Conservation (phyloP, 306 rosid genomes). For the Acmispon strigosus region DNA sequence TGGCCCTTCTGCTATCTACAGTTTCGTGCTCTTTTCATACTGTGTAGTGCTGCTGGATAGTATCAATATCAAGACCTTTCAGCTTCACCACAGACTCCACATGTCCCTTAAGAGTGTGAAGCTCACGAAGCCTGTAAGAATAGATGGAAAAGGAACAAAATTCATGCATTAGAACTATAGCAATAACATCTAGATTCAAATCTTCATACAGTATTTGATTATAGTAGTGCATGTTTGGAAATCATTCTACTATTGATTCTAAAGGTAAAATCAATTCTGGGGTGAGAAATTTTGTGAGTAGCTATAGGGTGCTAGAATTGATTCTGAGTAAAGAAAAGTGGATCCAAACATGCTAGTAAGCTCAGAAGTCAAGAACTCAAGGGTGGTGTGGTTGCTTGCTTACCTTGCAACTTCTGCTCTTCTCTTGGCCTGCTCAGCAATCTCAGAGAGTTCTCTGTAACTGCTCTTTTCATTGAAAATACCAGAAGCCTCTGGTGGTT, state of each 20-base stretch:
- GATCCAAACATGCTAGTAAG: not conserved
- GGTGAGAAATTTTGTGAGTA: too few relatives aligned
- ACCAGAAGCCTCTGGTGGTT: conserved; percentile 59
- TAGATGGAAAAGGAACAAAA: not conserved
- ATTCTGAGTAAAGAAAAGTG: too few relatives aligned
- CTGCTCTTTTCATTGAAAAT: conserved; percentile 77
- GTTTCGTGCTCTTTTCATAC: conserved; percentile 42
- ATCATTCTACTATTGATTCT: too few relatives aligned
- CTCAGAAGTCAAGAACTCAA: not conserved
- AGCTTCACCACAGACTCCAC: conserved; percentile 98
- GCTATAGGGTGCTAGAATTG: too few relatives aligned
- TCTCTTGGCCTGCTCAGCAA: conserved; percentile 97
- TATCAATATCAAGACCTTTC: conserved; percentile 88
- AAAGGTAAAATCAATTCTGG: too few relatives aligned
- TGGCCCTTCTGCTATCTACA: conserved; percentile 21
- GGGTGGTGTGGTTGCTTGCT: not conserved
- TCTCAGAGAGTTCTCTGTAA: conserved; percentile 92
- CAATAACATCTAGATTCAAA: too few relatives aligned
- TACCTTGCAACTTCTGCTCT: conserved; percentile 99
- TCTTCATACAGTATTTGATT: too few relatives aligned
- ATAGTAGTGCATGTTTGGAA: too few relatives aligned
- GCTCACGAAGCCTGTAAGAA: conserved; percentile 82
- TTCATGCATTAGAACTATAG: not conserved
- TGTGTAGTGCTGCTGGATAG: conserved; percentile 95
- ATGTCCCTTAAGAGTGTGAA: conserved; percentile 90